Conservation (phyloP, 176 grass and related monocot species). For the Aegilops bicornis region DNA sequence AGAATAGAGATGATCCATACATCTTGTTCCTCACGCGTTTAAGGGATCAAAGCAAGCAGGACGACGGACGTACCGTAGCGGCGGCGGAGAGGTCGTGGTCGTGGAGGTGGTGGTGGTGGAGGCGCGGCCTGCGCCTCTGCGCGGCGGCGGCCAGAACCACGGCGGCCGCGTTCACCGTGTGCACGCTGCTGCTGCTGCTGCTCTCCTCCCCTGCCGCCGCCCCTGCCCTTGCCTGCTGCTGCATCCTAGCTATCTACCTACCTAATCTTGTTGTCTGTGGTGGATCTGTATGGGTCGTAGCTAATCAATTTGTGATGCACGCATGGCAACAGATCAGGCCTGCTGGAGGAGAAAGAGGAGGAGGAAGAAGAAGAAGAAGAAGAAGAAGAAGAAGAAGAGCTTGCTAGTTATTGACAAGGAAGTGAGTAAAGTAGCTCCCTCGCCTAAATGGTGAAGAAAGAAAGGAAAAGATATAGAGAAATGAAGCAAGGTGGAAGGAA, state of each 20-base stretch:
- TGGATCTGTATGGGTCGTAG: too few species aligned
- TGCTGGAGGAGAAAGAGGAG: neutral
- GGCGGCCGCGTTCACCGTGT: constrained; percentile 67
- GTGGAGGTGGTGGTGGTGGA: neutral
- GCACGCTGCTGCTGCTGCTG: constrained; percentile 20
- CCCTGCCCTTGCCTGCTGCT: too few species aligned
- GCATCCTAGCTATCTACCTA: neutral
- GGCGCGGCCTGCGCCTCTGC: neutral
- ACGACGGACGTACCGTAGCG: neutral
- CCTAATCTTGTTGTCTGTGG: too few species aligned
- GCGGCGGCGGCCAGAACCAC: constrained; percentile 56
- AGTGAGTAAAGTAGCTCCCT: too few species aligned
- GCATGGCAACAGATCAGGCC: neutral
- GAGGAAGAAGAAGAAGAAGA: neutral
- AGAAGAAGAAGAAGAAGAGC: neutral
- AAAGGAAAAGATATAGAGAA: too few species aligned
- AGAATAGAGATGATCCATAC: neutral
- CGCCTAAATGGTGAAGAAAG: too few species aligned
- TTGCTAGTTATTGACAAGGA: neutral
- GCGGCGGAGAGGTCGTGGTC: neutral
- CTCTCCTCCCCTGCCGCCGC: neutral
- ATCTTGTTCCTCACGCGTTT: neutral
- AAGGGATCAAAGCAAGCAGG: neutral
- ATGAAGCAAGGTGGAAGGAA: neutral
- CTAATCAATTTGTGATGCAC: neutral